Percentiles rank a stretch among this genome's conserved stretches.
These are phyloP conservation scores for Leccinum fuscescens DNA, from an alignment of 1,284 basidiomycete genomes.

Conservation along the genomic window DNA sequence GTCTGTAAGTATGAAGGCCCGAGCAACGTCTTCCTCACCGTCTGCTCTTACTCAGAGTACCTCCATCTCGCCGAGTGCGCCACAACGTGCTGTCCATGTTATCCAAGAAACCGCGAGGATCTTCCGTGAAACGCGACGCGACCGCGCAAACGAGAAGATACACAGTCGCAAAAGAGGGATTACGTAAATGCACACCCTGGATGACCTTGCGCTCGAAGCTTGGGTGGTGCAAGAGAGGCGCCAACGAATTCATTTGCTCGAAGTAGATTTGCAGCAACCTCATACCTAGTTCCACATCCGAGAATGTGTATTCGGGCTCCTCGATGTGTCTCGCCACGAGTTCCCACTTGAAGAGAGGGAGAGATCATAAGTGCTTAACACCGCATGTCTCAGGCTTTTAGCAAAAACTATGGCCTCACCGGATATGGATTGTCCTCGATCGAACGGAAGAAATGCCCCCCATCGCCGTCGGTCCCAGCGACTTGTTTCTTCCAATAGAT, in stretches of 20 bases:
- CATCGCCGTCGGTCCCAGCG: constrained; percentile 33
- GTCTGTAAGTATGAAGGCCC: constrained; percentile 60
- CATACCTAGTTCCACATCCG: constrained; percentile 59
- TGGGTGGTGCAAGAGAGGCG: constrained; percentile 77
- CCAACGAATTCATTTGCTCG: constrained; percentile 48
- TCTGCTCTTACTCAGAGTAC: constrained; percentile 66
- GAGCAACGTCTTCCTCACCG: constrained; percentile 46
- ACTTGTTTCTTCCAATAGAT: constrained; percentile 65
- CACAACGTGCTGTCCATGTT: constrained; percentile 30
- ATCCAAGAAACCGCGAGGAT: constrained; percentile 55
- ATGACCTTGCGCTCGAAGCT: constrained; percentile 65
- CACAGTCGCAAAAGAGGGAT: constrained; percentile 65
- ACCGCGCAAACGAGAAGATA: constrained; percentile 76
- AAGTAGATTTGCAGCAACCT: constrained; percentile 74
- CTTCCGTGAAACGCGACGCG: constrained; percentile 68
- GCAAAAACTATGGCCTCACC: constrained; percentile 32
- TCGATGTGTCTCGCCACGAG: constrained; percentile 18
- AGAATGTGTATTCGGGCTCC: constrained; percentile 43
- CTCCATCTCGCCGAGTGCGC: constrained; percentile 70
- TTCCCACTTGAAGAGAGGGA: constrained; percentile 42
- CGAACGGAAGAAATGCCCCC: not conserved
- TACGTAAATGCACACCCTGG: constrained; percentile 56
- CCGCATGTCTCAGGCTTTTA: not conserved
- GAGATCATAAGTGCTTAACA: not conserved
- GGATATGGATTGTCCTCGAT: constrained; percentile 36